Evolutionary conservation across 1,139 yeast species (phyloP).

Genomic region (Wickerhamiella pararugosa): DNA sequence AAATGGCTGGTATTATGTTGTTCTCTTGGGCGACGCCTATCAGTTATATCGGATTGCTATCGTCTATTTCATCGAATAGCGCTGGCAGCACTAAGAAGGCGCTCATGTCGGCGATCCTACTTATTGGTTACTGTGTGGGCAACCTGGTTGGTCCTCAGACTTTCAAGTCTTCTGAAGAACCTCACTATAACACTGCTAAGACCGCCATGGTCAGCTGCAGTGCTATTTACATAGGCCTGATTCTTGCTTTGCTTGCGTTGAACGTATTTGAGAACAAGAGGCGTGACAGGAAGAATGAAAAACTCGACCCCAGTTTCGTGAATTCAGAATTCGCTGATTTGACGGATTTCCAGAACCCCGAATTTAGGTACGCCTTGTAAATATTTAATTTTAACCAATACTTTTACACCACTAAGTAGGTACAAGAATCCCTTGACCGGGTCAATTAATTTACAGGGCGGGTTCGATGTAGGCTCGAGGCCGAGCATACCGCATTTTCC

Average conservation of each 20-base stretch:
- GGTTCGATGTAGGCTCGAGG: too few species aligned
- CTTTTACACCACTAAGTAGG: too few species aligned
- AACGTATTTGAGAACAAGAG: slow-evolving; percentile 30
- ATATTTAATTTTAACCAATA: neutral
- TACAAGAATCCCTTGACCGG: too few species aligned
- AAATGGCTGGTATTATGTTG: slow-evolving; percentile 30
- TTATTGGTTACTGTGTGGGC: slow-evolving; percentile 53
- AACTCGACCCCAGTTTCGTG: slow-evolving; percentile 17
- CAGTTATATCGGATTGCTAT: slow-evolving; percentile 30
- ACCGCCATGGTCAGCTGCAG: slow-evolving; percentile 33
- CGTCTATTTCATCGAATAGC: slow-evolving; percentile 30
- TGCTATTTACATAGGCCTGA: slow-evolving; percentile 26
- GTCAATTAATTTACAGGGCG: too few species aligned
- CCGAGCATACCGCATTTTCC: too few species aligned
- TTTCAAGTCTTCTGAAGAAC: slow-evolving; percentile 39
- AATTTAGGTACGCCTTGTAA: slow-evolving; percentile 34
- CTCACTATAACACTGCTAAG: slow-evolving; percentile 36
- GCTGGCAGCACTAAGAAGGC: slow-evolving; percentile 46
- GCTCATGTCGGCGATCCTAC: slow-evolving; percentile 30
- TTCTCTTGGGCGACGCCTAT: slow-evolving; percentile 19
- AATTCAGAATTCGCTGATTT: slow-evolving; percentile 40
- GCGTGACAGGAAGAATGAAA: slow-evolving; percentile 27
- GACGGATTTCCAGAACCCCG: slow-evolving; percentile 47
- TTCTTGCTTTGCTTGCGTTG: slow-evolving; percentile 19
- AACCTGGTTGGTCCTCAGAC: slow-evolving; percentile 53